A percentile compares a stretch with the other conserved stretches of the same genome.
Evolutionary conservation across 106 monocot species (phyloP).

Genomic region (Apostasia shenzhenica): DNA sequence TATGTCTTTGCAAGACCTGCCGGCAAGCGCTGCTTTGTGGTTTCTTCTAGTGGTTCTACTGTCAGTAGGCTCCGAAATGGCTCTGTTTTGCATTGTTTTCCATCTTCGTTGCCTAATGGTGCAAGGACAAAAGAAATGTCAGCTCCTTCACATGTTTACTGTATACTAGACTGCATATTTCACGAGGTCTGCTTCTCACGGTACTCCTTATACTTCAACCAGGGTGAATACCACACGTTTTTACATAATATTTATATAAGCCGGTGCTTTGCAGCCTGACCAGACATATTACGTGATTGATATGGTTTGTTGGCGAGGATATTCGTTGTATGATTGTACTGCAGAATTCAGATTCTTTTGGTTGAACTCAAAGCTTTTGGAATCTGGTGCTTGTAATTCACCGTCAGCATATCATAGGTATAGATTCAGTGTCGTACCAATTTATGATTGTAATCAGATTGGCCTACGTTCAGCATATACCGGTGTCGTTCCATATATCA

Average conservation of each 20-base stretch:
- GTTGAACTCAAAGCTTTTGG: constrained; percentile 87
- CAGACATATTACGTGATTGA: constrained; percentile 97
- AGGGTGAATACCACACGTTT: not conserved
- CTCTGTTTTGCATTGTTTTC: constrained; percentile 84
- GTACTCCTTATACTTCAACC: not conserved
- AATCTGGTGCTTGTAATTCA: constrained; percentile 76
- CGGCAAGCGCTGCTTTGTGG: constrained; percentile 88
- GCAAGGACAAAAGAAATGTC: constrained; percentile 61
- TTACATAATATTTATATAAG: not conserved
- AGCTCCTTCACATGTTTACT: constrained; percentile 66
- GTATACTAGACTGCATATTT: constrained; percentile 94
- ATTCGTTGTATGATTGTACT: constrained; percentile 87
- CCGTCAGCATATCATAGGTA: constrained; percentile 78
- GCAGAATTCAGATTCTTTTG: constrained; percentile 96
- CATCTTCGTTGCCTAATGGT: constrained; percentile 82
- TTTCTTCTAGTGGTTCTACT: constrained; percentile 81
- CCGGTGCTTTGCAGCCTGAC: constrained; percentile 54
- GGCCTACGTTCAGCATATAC: constrained; percentile 71
- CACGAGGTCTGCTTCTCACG: constrained; percentile 51
- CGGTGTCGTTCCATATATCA: constrained; percentile 49
- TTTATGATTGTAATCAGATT: constrained; percentile 64
- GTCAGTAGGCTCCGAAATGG: constrained; percentile 91
- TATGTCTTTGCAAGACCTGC: constrained; percentile 84
- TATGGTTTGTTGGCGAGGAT: constrained; percentile 94
- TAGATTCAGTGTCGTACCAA: constrained; percentile 62